Base-by-base conservation (phyloP, 768 basidiomycete species). In the Lentinula sp. region DNA sequence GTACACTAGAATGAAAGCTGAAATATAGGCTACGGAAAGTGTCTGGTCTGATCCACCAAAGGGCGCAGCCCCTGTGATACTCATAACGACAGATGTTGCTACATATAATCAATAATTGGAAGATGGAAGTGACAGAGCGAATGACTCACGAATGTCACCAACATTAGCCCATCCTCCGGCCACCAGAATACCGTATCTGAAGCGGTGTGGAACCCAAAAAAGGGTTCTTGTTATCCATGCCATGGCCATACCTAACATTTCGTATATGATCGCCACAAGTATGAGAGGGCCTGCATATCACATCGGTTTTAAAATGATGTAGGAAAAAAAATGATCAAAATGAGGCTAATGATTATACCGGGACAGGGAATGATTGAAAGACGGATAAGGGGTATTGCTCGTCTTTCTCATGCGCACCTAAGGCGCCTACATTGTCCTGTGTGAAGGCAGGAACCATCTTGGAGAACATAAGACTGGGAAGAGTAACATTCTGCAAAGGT, bases 191-290 rank as follows among this genome's bases (percentile, higher is more conserved):
- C 89, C 91, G 65, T 85, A 83, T 51, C 89, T 76, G 67, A 91
- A 91, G 31, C 87, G 79, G 66, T 89, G 86, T 1, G 90, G 90
- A 2, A 91, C 88, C 84, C 88, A 91, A 66, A 87, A 90, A 54
- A 87, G 65, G 63, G 82, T 80, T 53, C 81, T 81, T 57, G 84
- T 71, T n/a, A 80, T 51, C 75, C 78, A 85, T 0, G 84, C 83
- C 23, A 86, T 75, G 6, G 70, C 39, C 8, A 84, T 68, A 6
- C 90, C 87, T 4, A 87, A 70, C 2, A 66, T 66, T 61, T 86
- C 80, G 63, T 91, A 91, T 4, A 86, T 55, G 0, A 87, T 31
- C 0, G 82, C 84, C n/a, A 88, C 71, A 11, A 89, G 74, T 31
- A 85, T 66, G 11, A 91, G 75, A 1, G 88, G 89, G 4, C 85